A percentile compares a stretch with the other conserved stretches of the same genome.
Conservation (phyloP, 1,284 basidiomycete species). For the Porodaedalea pini region DNA sequence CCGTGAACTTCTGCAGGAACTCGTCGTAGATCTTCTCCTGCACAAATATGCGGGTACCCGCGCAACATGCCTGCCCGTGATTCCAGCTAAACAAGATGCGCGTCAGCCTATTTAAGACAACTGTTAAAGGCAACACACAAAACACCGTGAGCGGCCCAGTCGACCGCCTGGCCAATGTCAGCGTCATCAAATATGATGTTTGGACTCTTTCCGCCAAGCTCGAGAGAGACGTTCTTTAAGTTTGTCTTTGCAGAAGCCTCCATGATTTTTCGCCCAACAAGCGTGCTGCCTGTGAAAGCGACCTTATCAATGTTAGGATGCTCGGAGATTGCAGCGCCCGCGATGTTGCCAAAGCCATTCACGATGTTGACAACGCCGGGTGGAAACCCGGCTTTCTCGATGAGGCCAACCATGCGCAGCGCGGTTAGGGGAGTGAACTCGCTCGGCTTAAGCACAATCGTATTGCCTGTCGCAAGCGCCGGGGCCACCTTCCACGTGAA, state of each 20-base stretch:
- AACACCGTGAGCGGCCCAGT: constrained; percentile 80
- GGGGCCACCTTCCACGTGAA: constrained; percentile 82
- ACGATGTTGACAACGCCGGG: constrained; percentile 72
- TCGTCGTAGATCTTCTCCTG: constrained; percentile 80
- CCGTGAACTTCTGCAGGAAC: constrained; percentile 63
- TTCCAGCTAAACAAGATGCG: constrained; percentile 58
- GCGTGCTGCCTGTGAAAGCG: constrained; percentile 75
- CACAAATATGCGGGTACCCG: constrained; percentile 84
- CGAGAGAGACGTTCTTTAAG: constrained; percentile 86
- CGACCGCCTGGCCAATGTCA: constrained; percentile 73
- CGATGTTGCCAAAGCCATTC: constrained; percentile 61
- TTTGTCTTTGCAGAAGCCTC: constrained; percentile 81
- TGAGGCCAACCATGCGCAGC: constrained; percentile 50
- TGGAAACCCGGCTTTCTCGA: constrained; percentile 57
- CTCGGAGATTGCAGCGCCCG: constrained; percentile 57
- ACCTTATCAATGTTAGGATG: constrained; percentile 72
- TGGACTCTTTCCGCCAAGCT: constrained; percentile 91
- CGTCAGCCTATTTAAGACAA: neutral
- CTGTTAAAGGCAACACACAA: constrained; percentile 46
- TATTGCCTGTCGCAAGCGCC: constrained; percentile 82
- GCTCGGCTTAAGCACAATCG: constrained; percentile 83
- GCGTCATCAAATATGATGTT: constrained; percentile 75
- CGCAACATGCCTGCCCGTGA: constrained; percentile 82
- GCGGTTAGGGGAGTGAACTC: constrained; percentile 89
- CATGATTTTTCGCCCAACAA: constrained; percentile 84